Conservation (phyloP, 176 grass and related monocot species). For the Oryza nivara region DNA sequence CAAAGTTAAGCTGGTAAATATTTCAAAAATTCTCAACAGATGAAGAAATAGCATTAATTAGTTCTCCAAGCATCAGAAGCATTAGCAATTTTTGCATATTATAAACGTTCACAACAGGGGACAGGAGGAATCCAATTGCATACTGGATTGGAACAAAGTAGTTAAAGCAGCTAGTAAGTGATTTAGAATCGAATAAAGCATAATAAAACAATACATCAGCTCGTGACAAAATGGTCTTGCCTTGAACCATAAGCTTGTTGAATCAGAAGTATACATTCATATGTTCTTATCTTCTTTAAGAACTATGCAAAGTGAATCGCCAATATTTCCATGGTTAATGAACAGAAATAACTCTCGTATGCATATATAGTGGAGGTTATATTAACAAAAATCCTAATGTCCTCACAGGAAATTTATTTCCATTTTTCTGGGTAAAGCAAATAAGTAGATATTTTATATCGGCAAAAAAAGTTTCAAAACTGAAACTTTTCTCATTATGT, state of each 20-base stretch:
- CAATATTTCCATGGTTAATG: background rate
- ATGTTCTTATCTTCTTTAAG: background rate
- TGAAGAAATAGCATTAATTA: constrained; percentile 18
- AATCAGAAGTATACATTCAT: background rate
- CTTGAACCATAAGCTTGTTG: background rate
- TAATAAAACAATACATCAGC: constrained; percentile 1
- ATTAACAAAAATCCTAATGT: background rate
- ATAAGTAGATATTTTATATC: background rate
- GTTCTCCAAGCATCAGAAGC: constrained; percentile 24
- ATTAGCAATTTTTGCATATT: constrained; percentile 22
- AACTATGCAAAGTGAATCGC: background rate
- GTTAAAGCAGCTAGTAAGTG: constrained; percentile 26
- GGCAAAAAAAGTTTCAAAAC: background rate
- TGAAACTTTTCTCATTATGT: background rate
- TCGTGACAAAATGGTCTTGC: constrained; percentile 40
- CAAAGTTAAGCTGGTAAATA: background rate
- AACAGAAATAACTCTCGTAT: background rate
- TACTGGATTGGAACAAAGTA: constrained; percentile 46
- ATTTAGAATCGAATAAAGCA: constrained; percentile 54
- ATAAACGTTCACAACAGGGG: constrained; percentile 36
- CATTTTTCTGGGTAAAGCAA: background rate
- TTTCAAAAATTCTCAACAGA: background rate
- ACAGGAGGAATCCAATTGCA: constrained; percentile 51
- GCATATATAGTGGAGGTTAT: background rate
- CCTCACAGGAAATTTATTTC: background rate